phyloP scores from a whole-genome alignment of 768 basidiomycete species.

The Pulveroboletus ravenelii region DNA sequence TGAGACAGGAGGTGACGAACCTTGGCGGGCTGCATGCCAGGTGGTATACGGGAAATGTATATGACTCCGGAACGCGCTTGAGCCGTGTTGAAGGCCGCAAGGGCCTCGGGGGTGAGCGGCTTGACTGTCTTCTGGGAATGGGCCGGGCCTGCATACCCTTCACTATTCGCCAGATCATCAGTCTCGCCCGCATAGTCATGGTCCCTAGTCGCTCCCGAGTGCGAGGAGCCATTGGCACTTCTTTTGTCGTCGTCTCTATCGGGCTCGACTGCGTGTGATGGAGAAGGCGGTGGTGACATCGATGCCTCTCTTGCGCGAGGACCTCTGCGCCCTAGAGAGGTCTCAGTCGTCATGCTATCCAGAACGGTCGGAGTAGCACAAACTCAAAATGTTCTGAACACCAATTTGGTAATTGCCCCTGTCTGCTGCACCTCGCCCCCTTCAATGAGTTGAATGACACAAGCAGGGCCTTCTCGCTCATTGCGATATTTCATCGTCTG shows the following conservation, averaged over 20 bases:
- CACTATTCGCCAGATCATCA: conserved; percentile 41
- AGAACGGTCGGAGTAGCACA: not conserved
- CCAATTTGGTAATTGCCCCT: conserved; percentile 11
- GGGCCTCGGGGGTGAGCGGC: conserved; percentile 68
- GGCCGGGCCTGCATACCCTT: conserved; percentile 52
- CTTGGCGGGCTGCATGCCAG: conserved; percentile 96
- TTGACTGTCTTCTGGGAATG: conserved; percentile 50
- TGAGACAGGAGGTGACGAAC: conserved; percentile 89
- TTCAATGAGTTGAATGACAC: too few relatives aligned
- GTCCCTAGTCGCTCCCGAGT: conserved; percentile 17
- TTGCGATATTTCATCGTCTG: too few relatives aligned
- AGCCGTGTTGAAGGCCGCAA: conserved; percentile 68
- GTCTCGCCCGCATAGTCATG: conserved; percentile 28
- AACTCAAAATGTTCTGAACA: not conserved
- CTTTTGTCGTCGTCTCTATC: not conserved
- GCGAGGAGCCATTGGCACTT: not conserved
- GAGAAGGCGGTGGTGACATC: not conserved
- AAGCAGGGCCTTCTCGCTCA: too few relatives aligned
- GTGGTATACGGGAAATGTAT: conserved; percentile 94
- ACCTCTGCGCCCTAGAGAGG: not conserved
- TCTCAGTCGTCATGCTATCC: conserved; percentile 6
- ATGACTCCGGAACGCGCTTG: conserved; percentile 80
- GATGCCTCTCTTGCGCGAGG: not conserved
- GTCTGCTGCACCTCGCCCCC: not conserved
- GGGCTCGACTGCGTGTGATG: not conserved